Base-by-base conservation (phyloP, 176 grass and related monocot species). In the Pontederia crassipes region DNA sequence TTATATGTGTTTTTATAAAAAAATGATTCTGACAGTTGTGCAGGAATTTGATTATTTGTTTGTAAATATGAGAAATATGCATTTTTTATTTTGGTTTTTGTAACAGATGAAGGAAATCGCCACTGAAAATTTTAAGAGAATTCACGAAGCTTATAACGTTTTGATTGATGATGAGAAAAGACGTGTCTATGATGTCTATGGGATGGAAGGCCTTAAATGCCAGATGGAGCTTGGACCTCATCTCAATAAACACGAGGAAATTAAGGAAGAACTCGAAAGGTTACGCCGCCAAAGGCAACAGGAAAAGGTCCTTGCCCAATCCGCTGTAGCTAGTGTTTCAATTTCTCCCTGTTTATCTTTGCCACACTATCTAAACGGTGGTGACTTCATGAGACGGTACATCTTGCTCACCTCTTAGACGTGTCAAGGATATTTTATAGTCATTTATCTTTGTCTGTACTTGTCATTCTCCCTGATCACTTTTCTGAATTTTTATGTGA, bases 181-280 rank as follows among this genome's bases (percentile, higher is more conserved):
- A 45, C 87, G 92, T 69, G 88, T 98, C n/a, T 98, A 98, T 76
- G 93, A 98, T 69, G 85, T 98, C 12, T 92, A 98, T 80, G 93
- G 87, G 14, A 98, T 98, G 84, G 93, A 98, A 85, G 93, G 93
- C 46, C 81, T 98, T 51, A 92, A 61, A 66, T 92, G 87, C 60
- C 84, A 87, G 29, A 71, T 98, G 58, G 93, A 98, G 73, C 76
- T 98, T 80, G 93, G 93, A 14, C 87, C 93, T 40, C 85, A 83
- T 71, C 79, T 98, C 62, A 98, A 26, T 59, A 98, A 83, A 83
- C 84, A 79, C 1, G 93, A 92, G 45, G 93, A 98, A 73, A 79
- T 98, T n/a, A 98, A 83, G 74, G 82, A 83, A 75, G 70, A 92
- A 65, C 70, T 98, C 68, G 93, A 98, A 75, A 86, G 77, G 51